phyloP scores from a whole-genome alignment of 2,329 filamentous ascomycete species.

The Fusarium succisae region DNA sequence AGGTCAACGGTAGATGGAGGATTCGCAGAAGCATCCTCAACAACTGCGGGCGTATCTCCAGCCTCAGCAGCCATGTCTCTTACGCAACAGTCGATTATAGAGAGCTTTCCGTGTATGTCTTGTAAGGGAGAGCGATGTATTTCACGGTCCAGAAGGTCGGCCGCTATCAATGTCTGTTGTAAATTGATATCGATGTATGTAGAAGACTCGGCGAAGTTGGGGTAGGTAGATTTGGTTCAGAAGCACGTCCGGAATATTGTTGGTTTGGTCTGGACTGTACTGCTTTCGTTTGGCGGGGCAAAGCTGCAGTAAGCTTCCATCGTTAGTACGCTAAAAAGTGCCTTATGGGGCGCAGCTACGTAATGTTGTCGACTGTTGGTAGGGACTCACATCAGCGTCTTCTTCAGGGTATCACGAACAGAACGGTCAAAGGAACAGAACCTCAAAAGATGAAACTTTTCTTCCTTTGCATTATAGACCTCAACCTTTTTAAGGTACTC shows the following conservation, averaged over 20 bases:
- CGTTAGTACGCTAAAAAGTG: slow-evolving; percentile 1
- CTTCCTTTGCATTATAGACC: background rate
- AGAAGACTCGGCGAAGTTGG: slow-evolving; percentile 15
- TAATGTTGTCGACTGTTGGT: slow-evolving; percentile 11
- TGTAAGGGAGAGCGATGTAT: background rate
- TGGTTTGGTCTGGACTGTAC: background rate
- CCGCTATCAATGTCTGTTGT: slow-evolving; percentile 19
- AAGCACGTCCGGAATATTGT: slow-evolving; percentile 13
- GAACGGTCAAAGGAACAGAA: background rate
- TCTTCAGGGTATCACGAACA: slow-evolving; percentile 13
- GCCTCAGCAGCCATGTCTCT: slow-evolving; percentile 44
- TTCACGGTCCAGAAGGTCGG: background rate
- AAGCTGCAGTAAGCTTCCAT: slow-evolving; percentile 28
- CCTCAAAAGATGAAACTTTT: background rate
- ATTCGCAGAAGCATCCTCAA: slow-evolving; percentile 26
- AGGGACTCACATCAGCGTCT: background rate
- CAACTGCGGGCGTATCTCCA: slow-evolving; percentile 38
- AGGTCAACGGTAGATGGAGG: slow-evolving; percentile 36
- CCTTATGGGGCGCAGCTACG: slow-evolving; percentile 24
- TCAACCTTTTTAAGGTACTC: slow-evolving; percentile 21
- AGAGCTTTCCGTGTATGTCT: slow-evolving; percentile 1
- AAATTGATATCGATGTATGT: background rate
- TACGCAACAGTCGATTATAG: slow-evolving; percentile 10
- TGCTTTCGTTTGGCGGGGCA: slow-evolving; percentile 35
- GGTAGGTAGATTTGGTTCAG: slow-evolving; percentile 9